Evolutionary conservation across 148 eudicot genomes (phyloP).

Genomic region (Rhododendron mucronatum): DNA sequence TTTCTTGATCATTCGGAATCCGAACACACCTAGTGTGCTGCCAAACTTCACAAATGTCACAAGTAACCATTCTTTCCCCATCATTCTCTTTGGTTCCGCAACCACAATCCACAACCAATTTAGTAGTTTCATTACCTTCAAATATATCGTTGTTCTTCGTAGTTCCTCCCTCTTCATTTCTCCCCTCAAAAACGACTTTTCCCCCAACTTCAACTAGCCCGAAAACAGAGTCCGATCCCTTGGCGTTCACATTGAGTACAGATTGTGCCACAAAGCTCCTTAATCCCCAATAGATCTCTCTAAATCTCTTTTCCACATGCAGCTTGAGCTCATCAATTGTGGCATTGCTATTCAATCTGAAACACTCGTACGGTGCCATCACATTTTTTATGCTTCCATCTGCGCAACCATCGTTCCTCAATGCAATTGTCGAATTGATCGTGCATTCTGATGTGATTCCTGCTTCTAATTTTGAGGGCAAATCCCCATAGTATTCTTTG

Average conservation of each 20-base stretch:
- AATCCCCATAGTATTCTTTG: slow-evolving; percentile 46
- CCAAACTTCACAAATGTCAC: slow-evolving; percentile 91
- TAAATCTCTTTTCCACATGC: slow-evolving; percentile 54
- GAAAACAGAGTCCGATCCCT: slow-evolving; percentile 36
- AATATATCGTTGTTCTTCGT: slow-evolving; percentile 5
- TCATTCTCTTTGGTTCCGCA: slow-evolving; percentile 84
- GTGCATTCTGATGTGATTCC: slow-evolving; percentile 22
- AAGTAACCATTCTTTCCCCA: slow-evolving; percentile 87
- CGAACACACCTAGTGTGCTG: slow-evolving; percentile 80
- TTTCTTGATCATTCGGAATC: slow-evolving; percentile 63
- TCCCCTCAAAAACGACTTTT: slow-evolving; percentile 46
- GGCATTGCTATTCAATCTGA: slow-evolving; percentile 32
- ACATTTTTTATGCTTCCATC: slow-evolving; percentile 9
- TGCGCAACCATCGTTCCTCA: slow-evolving; percentile 13
- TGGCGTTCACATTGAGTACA: slow-evolving; percentile 23
- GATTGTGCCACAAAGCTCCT: slow-evolving; percentile 39
- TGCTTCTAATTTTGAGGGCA: slow-evolving; percentile 19
- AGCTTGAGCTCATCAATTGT: slow-evolving; percentile 50
- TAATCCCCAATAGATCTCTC: slow-evolving; percentile 56
- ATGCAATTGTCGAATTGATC: slow-evolving; percentile 41
- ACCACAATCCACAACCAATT: slow-evolving; percentile 50
- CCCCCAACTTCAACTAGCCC: slow-evolving; percentile 36
- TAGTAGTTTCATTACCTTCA: slow-evolving; percentile 16
- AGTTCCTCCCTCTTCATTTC: slow-evolving; percentile 1
- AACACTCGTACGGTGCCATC: slow-evolving; percentile 39